phyloP scores from a whole-genome alignment of 306 rosid species.

The Quercus agrifolia region DNA sequence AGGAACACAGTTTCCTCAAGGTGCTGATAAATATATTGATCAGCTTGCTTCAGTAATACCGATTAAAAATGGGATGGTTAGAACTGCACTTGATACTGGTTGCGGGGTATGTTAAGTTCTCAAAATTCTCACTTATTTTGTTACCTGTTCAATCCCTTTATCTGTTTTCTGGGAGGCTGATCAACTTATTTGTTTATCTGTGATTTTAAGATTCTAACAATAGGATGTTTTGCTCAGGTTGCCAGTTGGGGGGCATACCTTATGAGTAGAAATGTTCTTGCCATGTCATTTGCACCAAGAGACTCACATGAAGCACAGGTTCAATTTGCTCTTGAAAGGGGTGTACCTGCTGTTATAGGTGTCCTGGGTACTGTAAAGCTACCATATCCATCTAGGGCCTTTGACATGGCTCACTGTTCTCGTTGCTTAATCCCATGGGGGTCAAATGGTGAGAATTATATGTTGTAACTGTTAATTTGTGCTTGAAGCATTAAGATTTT shows the following conservation, averaged over 20 bases:
- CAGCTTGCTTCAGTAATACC: slow-evolving; percentile 91
- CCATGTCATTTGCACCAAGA: slow-evolving; percentile 97
- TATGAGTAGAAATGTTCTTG: slow-evolving; percentile 80
- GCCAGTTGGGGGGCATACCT: slow-evolving; percentile 99
- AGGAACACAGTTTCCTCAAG: slow-evolving; percentile 97
- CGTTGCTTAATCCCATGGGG: slow-evolving; percentile 98
- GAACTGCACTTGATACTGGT: slow-evolving; percentile 96
- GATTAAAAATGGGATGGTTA: slow-evolving; percentile 79
- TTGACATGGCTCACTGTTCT: slow-evolving; percentile 99
- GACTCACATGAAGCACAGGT: slow-evolving; percentile 98
- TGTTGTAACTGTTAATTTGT: background rate
- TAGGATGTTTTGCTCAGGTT: slow-evolving; percentile 49
- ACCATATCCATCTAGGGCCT: slow-evolving; percentile 91
- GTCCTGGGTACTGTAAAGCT: slow-evolving; percentile 81
- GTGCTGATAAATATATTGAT: slow-evolving; percentile 92
- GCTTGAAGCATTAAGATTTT: slow-evolving; percentile 13
- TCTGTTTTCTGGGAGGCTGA: slow-evolving; percentile 1
- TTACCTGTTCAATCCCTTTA: background rate
- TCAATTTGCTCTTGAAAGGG: slow-evolving; percentile 97
- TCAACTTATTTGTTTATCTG: background rate
- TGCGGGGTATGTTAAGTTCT: slow-evolving; percentile 78
- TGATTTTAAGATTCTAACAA: slow-evolving; percentile 4
- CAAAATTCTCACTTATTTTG: slow-evolving; percentile 6
- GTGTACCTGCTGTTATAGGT: slow-evolving; percentile 92
- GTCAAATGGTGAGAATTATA: slow-evolving; percentile 60